Evolutionary conservation across 208 protist species (phyloP).

Genomic region (Leishmania arabica): DNA sequence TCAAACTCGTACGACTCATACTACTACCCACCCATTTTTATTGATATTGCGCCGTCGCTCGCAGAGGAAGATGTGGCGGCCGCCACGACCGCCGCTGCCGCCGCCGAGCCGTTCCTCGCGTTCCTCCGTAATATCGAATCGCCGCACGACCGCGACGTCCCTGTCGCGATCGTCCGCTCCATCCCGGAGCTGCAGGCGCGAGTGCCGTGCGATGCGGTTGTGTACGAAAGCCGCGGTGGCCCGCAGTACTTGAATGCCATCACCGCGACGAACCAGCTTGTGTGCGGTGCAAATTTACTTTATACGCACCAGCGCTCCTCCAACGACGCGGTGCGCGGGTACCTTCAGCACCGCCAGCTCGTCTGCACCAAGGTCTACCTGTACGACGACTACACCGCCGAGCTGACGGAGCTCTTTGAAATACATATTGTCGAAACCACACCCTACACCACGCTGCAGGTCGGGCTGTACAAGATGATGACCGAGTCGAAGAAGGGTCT

Average conservation of each 20-base stretch:
- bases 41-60: slow-evolving; percentile 13
- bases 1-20: slow-evolving; percentile 23
- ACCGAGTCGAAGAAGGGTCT: neutral
- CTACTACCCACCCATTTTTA: slow-evolving; percentile 21
- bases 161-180: slow-evolving; percentile 21
- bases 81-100: neutral
- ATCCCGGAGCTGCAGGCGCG: slow-evolving; percentile 13
- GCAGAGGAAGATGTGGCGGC: neutral
- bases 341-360: slow-evolving; percentile 28
- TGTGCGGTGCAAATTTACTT: slow-evolving; percentile 35
- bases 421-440: slow-evolving; percentile 28
- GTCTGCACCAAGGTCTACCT: slow-evolving; percentile 32
- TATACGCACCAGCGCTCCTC: neutral
- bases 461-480: slow-evolving; percentile 24
- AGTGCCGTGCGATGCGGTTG: slow-evolving; percentile 11
- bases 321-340: slow-evolving; percentile 9
- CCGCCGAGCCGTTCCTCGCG: slow-evolving; percentile 6
- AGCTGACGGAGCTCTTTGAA: slow-evolving; percentile 20
- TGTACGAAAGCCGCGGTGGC: slow-evolving; percentile 15
- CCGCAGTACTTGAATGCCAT: neutral
- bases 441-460: slow-evolving; percentile 33
- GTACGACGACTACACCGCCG: slow-evolving; percentile 32
- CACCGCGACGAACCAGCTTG: slow-evolving; percentile 12
- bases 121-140: slow-evolving; percentile 19
- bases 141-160: slow-evolving; percentile 1